These are phyloP conservation scores for Russula dissimulans DNA, from an alignment of 768 basidiomycete species.

Conservation along the genomic window DNA sequence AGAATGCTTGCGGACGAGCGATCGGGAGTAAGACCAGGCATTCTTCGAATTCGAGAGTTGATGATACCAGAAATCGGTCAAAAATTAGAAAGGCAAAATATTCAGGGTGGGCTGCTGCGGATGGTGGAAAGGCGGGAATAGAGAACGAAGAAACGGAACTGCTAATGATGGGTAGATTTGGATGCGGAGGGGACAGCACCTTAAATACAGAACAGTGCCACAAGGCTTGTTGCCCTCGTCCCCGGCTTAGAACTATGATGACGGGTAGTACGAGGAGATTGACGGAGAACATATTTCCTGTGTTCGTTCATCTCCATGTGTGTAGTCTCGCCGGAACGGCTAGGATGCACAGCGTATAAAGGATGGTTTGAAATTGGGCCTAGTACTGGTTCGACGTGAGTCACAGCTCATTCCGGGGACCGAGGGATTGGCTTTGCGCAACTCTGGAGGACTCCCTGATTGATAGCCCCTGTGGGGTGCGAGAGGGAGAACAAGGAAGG, in stretches of 20 bases:
- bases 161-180: neutral
- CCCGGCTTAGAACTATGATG: neutral
- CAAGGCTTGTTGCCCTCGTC: neutral
- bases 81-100: too few species aligned
- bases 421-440: neutral
- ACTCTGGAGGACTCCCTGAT: neutral
- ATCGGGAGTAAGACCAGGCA: constrained; percentile 28
- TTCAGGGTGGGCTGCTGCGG: too few species aligned
- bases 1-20: constrained; percentile 21
- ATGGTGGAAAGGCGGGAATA: neutral
- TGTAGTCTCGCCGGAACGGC: neutral
- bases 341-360: neutral
- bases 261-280: neutral
- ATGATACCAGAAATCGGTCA: too few species aligned
- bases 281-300: constrained; percentile 5
- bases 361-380: constrained; percentile 5
- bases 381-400: neutral
- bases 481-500: neutral
- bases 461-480: neutral
- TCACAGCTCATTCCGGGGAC: neutral
- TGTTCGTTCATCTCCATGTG: constrained; percentile 14
- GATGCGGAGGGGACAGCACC: neutral
- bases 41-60: neutral
- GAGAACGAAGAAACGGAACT: neutral
- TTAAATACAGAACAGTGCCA: constrained; percentile 10